Conservation (phyloP, 2,329 filamentous ascomycete species). For the Talaromyces sp. region DNA sequence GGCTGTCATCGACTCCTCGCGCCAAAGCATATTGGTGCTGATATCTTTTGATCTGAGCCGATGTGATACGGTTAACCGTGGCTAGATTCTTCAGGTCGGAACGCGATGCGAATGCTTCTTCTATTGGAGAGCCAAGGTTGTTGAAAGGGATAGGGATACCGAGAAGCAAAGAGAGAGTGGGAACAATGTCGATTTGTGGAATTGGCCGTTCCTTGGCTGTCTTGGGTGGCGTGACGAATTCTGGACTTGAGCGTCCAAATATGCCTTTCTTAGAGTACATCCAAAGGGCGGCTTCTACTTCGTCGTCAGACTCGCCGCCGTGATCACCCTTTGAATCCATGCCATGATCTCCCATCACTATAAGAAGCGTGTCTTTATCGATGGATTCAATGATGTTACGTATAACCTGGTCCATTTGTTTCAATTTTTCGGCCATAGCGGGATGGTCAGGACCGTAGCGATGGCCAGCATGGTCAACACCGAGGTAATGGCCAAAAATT, state of each 20-base stretch:
- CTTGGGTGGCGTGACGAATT: conserved; percentile 51
- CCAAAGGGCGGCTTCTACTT: conserved; percentile 91
- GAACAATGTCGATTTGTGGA: conserved; percentile 88
- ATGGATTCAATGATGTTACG: conserved; percentile 64
- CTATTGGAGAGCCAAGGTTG: conserved; percentile 86
- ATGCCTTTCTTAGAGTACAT: conserved; percentile 89
- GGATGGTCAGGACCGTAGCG: conserved; percentile 89
- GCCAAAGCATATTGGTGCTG: conserved; percentile 75
- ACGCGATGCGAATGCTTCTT: conserved; percentile 79
- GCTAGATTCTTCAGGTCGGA: conserved; percentile 73
- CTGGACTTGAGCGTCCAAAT: conserved; percentile 71
- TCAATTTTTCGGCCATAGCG: conserved; percentile 84
- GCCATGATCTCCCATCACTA: conserved; percentile 98
- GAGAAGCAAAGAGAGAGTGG: conserved; percentile 79
- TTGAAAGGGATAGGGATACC: conserved; percentile 95
- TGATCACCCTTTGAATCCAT: conserved; percentile 98
- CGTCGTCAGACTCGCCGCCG: conserved; percentile 95
- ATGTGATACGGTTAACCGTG: conserved; percentile 67
- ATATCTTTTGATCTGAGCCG: conserved; percentile 84
- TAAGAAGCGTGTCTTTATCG: conserved; percentile 79
- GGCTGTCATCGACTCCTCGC: conserved; percentile 60
- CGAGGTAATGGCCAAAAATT: conserved; percentile 88
- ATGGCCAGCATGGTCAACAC: conserved; percentile 95
- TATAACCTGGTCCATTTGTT: conserved; percentile 83
- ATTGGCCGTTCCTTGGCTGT: conserved; percentile 72